Base-by-base conservation (phyloP, 2,329 filamentous ascomycete species). In the Exserohilum rostratum region DNA sequence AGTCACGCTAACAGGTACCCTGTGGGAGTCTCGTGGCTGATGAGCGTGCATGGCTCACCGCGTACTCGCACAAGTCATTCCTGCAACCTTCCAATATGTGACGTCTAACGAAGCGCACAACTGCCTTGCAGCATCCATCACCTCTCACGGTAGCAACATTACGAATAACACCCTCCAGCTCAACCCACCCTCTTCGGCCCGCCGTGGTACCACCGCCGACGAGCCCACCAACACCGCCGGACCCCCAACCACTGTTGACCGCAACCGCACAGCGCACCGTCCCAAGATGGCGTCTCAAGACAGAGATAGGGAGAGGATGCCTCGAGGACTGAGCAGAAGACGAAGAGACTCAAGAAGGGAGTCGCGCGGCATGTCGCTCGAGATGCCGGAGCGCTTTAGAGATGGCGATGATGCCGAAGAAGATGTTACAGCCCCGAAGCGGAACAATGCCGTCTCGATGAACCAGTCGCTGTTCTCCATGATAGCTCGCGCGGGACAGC, bases 381-480 rank as follows among this genome's bases (percentile, higher is more conserved):
- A 82, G 52, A 78, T 87, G 15, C 85, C 85, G 25, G 83, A 86
- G 50, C 81, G 81, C 50, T 80, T 87, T 58, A 81, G 78, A 64
- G 80, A 84, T 66, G 83, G 82, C 27, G 82, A 83, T 57, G 85
- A 87, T 73, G 82, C 80, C 5, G 79, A 87, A 15, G 81, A 86
- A 34, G 86, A 87, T 69, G 83, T 84, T 56, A 84, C 83, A 12
- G 83, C 83, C 46, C 80, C 83, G 2, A 81, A 79, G 64, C 66
- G 61, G 50, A 74, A 77, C 47, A 77, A 79, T 38, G 71, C 79
- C 43, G 77, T 82, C 57, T 91, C 92, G 69, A 91, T 96, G 87
- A 95, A 96, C 75, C 93, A 96, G 80, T 96, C 91, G 61, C 88
- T 98, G 50, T 96, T 97, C 74, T 92, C 91, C 49, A 85, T 98